A percentile compares a stretch with the other conserved stretches of the same genome.
phyloP scores from a whole-genome alignment of 1,284 basidiomycete genomes.

The Ganoderma resinaceum region DNA sequence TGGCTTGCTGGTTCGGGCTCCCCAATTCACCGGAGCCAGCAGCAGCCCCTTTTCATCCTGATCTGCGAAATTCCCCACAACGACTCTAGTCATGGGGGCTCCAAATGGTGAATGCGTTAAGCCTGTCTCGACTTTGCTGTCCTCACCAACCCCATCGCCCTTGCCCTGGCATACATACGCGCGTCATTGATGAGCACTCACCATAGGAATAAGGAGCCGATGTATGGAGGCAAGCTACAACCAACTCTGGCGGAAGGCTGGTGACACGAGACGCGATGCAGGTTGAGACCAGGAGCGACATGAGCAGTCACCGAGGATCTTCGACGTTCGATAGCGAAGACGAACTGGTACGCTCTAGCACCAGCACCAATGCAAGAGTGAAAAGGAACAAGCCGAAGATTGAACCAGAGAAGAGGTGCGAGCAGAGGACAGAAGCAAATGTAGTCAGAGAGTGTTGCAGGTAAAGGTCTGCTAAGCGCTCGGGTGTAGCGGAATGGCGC shows the following conservation, averaged over 20 bases:
- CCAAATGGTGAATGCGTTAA: too few species aligned
- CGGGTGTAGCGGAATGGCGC: too few species aligned
- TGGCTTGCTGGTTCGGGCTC: too few species aligned
- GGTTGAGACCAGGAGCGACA: constrained; percentile 25
- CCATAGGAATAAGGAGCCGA: constrained; percentile 16
- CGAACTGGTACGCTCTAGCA: too few species aligned
- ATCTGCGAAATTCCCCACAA: too few species aligned
- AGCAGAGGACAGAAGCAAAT: neutral
- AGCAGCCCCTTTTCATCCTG: too few species aligned
- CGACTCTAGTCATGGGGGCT: too few species aligned
- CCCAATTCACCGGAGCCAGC: too few species aligned
- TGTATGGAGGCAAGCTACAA: constrained; percentile 32
- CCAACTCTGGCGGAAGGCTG: constrained; percentile 27
- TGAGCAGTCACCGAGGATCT: neutral
- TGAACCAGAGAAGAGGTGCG: neutral
- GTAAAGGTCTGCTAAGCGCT: neutral
- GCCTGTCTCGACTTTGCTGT: neutral
- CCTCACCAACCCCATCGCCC: neutral
- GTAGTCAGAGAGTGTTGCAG: neutral
- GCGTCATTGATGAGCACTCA: neutral
- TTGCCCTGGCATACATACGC: neutral
- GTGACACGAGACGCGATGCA: constrained; percentile 17
- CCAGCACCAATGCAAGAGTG: too few species aligned
- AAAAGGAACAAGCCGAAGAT: too few species aligned
- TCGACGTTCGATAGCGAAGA: too few species aligned